Evolutionary conservation across 805 yeast species (phyloP).

Genomic region (Pichia cabralensis): DNA sequence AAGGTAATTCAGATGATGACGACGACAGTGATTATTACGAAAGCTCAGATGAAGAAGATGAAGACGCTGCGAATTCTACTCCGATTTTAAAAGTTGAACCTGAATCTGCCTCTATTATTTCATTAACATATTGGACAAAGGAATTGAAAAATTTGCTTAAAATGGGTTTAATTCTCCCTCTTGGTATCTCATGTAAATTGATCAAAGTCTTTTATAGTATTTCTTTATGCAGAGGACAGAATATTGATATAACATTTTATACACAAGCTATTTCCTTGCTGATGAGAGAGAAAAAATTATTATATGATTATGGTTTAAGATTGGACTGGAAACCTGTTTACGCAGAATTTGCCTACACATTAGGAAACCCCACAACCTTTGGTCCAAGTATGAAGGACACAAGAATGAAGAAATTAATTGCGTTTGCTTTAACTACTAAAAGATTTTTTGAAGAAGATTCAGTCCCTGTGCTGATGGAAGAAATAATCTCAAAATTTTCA

Average conservation of each 20-base stretch:
- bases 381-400: slow-evolving; percentile 39
- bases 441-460: slow-evolving; percentile 40
- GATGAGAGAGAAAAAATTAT: slow-evolving; percentile 35
- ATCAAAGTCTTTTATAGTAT: slow-evolving; percentile 65
- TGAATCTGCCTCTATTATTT: slow-evolving; percentile 61
- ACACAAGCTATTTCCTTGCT: slow-evolving; percentile 51
- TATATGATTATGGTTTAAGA: slow-evolving; percentile 31
- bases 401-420: slow-evolving; percentile 37
- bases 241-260: slow-evolving; percentile 47
- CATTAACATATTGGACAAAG: slow-evolving; percentile 77
- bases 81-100: slow-evolving; percentile 54
- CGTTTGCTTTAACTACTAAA: slow-evolving; percentile 44
- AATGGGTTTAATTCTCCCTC: slow-evolving; percentile 74
- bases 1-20: slow-evolving; percentile 29
- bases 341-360: slow-evolving; percentile 26
- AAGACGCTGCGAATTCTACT: slow-evolving; percentile 28
- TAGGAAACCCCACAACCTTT: slow-evolving; percentile 40
- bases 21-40: slow-evolving; percentile 27
- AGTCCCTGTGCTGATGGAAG: slow-evolving; percentile 42
- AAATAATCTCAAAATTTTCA: slow-evolving; percentile 41
- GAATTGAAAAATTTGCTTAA: slow-evolving; percentile 71
- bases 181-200: slow-evolving; percentile 47
- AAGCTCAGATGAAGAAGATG: slow-evolving; percentile 31
- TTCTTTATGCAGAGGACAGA: slow-evolving; percentile 64
- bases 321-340: slow-evolving; percentile 44